These are phyloP conservation scores for Fusarium subtropicale DNA, from an alignment of 2,329 filamentous ascomycete species.

Conservation along the genomic window DNA sequence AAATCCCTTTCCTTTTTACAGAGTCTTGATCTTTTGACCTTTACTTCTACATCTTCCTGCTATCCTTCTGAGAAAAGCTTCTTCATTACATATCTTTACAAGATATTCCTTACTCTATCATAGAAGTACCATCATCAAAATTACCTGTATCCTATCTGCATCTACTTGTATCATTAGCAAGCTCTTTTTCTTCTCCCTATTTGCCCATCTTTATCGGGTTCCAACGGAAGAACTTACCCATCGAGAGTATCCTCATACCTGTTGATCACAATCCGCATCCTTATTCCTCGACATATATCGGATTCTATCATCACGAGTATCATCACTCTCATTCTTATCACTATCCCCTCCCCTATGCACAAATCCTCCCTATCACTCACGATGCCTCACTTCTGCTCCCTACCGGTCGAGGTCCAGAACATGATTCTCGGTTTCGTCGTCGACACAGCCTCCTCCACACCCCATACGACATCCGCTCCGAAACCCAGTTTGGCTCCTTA, in stretches of 20 bases:
- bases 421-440: background rate
- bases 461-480: background rate
- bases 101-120: background rate
- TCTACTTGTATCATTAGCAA: background rate
- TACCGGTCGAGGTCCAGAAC: slow-evolving; percentile 1
- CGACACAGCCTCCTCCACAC: background rate
- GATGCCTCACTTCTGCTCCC: slow-evolving; percentile 13
- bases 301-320: background rate
- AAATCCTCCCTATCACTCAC: background rate
- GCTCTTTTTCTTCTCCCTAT: background rate
- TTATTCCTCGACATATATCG: background rate
- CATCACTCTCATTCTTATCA: background rate
- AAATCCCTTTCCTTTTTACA: background rate
- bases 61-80: background rate
- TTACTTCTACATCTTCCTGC: background rate
- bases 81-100: background rate
- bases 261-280: background rate
- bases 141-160: background rate
- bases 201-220: background rate
- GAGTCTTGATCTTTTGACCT: background rate
- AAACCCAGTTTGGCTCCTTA: background rate
- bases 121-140: background rate
- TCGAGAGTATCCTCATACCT: background rate
- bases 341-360: too few species aligned
- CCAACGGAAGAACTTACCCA: background rate